Evolutionary conservation across 192 early-diverging fungal genomes (phyloP).

Genomic region (Linnemannia exigua): DNA sequence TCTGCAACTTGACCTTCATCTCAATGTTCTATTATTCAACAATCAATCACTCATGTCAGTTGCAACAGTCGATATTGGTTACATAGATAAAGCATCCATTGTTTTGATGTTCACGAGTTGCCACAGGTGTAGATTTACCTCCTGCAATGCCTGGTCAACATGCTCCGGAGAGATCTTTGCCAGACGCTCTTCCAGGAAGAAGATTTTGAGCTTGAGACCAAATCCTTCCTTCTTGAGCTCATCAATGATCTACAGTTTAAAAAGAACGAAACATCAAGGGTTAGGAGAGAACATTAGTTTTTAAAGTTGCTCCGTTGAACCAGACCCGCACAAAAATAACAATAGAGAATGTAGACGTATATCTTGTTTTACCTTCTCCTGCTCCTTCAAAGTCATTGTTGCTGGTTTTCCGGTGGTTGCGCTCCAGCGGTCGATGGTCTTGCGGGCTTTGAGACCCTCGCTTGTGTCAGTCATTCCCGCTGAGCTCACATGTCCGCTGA

Average conservation of each 20-base stretch:
- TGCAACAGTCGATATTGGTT: neutral
- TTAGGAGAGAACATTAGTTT: too few relatives aligned
- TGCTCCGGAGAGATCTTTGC: conserved; percentile 67
- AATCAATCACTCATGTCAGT: neutral
- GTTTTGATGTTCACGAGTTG: too few relatives aligned
- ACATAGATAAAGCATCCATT: neutral
- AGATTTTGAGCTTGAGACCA: conserved; percentile 67
- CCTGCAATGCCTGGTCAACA: conserved; percentile 65
- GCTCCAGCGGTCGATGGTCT: conserved; percentile 48
- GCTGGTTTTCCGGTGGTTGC: conserved; percentile 35
- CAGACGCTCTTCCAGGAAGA: conserved; percentile 65
- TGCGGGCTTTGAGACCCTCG: conserved; percentile 5
- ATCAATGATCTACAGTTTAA: conserved; percentile 67
- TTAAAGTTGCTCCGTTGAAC: too few relatives aligned
- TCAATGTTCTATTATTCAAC: conserved; percentile 61
- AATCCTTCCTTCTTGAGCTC: conserved; percentile 69
- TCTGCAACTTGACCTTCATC: conserved; percentile 63
- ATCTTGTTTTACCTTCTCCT: conserved; percentile 58
- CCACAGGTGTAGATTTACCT: conserved; percentile 60
- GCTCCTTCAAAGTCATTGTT: conserved; percentile 64
- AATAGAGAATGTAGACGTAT: too few relatives aligned
- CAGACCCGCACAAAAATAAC: too few relatives aligned
- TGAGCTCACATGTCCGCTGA: conserved; percentile 17
- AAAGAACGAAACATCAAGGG: too few relatives aligned
- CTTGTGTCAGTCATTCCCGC: conserved; percentile 22